Evolutionary conservation across 2,329 filamentous ascomycete species (phyloP).

Genomic region (Diaporthe vaccinii): DNA sequence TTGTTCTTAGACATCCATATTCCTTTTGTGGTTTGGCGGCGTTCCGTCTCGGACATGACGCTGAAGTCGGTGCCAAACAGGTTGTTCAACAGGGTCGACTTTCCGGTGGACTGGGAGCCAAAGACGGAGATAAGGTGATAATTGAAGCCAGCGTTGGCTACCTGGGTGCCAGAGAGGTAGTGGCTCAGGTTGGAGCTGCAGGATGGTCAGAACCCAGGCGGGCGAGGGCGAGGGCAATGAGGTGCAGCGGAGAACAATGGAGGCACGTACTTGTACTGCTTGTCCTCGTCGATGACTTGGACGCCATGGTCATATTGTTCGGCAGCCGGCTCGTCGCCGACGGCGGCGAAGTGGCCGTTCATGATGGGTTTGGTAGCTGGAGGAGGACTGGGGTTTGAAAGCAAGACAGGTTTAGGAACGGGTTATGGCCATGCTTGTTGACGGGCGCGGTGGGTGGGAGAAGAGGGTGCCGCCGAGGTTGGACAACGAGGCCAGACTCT

Average conservation of each 20-base stretch:
- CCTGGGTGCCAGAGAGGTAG: conserved; percentile 84
- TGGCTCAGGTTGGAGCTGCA: conserved; percentile 80
- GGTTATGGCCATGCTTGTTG: conserved; percentile 40
- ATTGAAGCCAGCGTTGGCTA: conserved; percentile 94
- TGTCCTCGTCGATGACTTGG: conserved; percentile 96
- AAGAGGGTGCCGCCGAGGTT: conserved; percentile 12
- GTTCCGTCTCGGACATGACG: conserved; percentile 95
- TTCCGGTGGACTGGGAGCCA: conserved; percentile 97
- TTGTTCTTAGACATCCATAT: conserved; percentile 99
- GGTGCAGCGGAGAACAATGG: conserved; percentile 40
- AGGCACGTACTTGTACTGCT: conserved; percentile 88
- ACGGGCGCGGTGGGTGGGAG: conserved; percentile 18
- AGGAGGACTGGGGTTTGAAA: conserved; percentile 1
- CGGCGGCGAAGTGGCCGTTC: conserved; percentile 86
- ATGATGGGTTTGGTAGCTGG: conserved; percentile 55
- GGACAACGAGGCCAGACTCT: conserved; percentile 28
- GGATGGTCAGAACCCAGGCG: conserved; percentile 40
- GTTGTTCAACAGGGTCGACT: conserved; percentile 95
- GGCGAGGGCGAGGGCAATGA: conserved; percentile 18
- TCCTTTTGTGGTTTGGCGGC: conserved; percentile 97
- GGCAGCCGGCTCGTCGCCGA: conserved; percentile 74
- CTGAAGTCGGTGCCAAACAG: conserved; percentile 97
- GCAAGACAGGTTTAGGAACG: conserved; percentile 29
- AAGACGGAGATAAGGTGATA: conserved; percentile 99
- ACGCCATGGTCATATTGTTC: conserved; percentile 91